phyloP scores from a whole-genome alignment of 139 green algal species.

The Diplosphaera chodatii region DNA sequence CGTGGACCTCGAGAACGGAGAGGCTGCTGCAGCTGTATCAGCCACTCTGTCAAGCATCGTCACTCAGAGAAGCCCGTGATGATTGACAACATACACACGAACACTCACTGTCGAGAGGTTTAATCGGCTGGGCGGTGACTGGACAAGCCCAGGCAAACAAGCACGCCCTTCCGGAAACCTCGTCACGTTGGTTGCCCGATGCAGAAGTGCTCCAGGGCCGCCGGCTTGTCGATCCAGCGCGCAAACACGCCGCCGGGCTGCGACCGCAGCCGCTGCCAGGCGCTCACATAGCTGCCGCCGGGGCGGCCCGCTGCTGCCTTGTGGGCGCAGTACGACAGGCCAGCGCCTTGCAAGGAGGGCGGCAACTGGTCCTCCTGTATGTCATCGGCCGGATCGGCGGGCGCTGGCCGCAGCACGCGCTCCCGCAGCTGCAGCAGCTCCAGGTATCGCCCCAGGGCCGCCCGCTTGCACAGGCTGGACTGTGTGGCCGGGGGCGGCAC shows the following conservation, averaged over 20 bases:
- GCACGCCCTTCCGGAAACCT: too few relatives aligned
- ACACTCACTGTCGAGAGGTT: too few relatives aligned
- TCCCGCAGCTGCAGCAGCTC: background rate
- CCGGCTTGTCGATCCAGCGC: conserved; percentile 24
- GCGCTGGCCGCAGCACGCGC: background rate
- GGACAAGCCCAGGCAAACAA: too few relatives aligned
- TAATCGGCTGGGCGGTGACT: too few relatives aligned
- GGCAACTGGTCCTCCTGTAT: background rate
- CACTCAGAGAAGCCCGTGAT: too few relatives aligned
- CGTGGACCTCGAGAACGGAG: too few relatives aligned
- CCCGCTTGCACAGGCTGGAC: conserved; percentile 44
- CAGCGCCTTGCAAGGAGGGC: too few relatives aligned
- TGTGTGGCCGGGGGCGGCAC: conserved; percentile 22
- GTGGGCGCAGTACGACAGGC: conserved; percentile 9
- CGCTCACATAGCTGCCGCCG: background rate
- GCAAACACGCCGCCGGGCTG: background rate
- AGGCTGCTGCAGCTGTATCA: too few relatives aligned
- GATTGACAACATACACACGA: too few relatives aligned
- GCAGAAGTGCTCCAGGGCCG: conserved; percentile 6
- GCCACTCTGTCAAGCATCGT: too few relatives aligned
- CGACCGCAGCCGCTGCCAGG: background rate
- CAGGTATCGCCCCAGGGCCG: conserved; percentile 11
- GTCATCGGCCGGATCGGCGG: too few relatives aligned
- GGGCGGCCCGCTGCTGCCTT: conserved; percentile 5
- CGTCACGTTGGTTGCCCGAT: background rate